Percentiles rank a stretch among this genome's conserved stretches.
Evolutionary conservation across 257 asterid genomes (phyloP).

Genomic region (Cordia subcordata): DNA sequence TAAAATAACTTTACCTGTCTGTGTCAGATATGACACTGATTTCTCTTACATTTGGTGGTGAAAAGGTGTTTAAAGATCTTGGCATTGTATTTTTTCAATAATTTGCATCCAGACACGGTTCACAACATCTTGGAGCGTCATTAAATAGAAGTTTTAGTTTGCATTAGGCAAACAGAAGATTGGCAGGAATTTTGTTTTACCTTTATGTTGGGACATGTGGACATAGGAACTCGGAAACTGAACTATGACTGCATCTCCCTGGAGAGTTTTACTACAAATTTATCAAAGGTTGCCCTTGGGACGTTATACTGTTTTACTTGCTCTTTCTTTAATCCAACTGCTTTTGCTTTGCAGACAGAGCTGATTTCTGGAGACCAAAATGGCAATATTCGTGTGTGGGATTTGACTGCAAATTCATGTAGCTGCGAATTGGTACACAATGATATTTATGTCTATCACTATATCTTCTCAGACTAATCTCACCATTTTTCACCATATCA

Average conservation of each 20-base stretch:
- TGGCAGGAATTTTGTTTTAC: too few species aligned
- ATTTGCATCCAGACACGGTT: too few species aligned
- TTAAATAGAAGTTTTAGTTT: not conserved
- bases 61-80: too few species aligned
- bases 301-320: constrained; percentile 4
- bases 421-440: constrained; percentile 88
- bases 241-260: too few species aligned
- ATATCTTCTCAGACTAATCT: not conserved
- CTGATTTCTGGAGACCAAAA: constrained; percentile 98
- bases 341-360: constrained; percentile 57
- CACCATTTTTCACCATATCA: too few species aligned
- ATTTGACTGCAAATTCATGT: constrained; percentile 94
- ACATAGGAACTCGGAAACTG: too few species aligned
- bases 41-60: too few species aligned
- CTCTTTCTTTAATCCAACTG: not conserved
- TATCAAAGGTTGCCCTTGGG: not conserved
- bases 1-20: not conserved
- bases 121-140: too few species aligned
- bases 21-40: too few species aligned
- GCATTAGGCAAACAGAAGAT: not conserved
- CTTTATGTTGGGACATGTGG: too few species aligned
- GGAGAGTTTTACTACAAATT: not conserved
- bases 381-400: constrained; percentile 99
- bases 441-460: not conserved
- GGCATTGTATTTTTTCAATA: too few species aligned